Evolutionary conservation across 441 rosid genomes (phyloP).

Genomic region (Populus hybrid): DNA sequence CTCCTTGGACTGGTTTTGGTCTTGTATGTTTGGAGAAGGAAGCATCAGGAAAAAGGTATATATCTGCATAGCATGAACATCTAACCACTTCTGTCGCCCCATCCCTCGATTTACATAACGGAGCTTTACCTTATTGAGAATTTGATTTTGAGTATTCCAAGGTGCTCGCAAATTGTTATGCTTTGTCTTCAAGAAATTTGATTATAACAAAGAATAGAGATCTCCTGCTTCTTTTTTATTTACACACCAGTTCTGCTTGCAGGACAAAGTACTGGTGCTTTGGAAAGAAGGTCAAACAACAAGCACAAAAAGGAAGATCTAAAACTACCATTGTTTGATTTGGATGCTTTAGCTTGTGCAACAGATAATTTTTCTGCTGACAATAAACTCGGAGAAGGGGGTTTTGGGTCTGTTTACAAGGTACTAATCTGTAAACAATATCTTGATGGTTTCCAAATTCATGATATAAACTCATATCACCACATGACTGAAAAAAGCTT

Average conservation of each 20-base stretch:
- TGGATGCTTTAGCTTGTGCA: slow-evolving; percentile 48
- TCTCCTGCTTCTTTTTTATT: too few species aligned
- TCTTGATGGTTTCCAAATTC: background rate
- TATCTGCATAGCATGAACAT: background rate
- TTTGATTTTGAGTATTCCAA: background rate
- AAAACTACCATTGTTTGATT: slow-evolving; percentile 61
- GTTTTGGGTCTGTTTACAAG: slow-evolving; percentile 82
- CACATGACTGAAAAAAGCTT: background rate
- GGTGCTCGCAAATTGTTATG: background rate
- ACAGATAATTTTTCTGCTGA: slow-evolving; percentile 30
- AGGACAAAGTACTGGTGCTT: too few species aligned
- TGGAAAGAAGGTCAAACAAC: too few species aligned
- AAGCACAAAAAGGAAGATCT: slow-evolving; percentile 39
- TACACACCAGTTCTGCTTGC: too few species aligned
- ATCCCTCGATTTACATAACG: background rate
- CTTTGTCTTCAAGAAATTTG: too few species aligned
- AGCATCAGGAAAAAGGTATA: background rate
- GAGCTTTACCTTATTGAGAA: background rate
- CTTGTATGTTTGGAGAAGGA: background rate
- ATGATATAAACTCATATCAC: background rate
- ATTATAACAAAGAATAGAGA: too few species aligned
- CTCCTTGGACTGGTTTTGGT: background rate
- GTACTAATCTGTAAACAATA: slow-evolving; percentile 26
- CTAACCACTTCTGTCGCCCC: background rate
- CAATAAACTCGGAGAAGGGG: slow-evolving; percentile 72